Base-by-base conservation (phyloP, 331 rosid genomes). In the Spiraea crenata region DNA sequence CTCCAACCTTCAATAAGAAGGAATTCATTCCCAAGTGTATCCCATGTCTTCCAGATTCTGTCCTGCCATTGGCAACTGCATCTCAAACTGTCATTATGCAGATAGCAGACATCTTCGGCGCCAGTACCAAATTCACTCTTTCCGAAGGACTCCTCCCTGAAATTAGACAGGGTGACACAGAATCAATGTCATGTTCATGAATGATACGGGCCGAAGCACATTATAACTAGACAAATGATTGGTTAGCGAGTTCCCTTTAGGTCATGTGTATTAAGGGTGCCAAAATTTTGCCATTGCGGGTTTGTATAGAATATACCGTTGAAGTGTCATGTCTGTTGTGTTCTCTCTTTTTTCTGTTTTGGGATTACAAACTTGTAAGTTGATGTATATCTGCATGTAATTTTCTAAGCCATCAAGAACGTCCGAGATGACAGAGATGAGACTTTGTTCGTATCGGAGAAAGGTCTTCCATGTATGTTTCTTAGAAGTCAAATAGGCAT, bases 11-110 rank as follows among this genome's bases (percentile, higher is more conserved):
- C 64, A 76, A 85, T 64, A 82, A 87, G 77, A 78, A 56, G 54
- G 97, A 86, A 64, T 93, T 80, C 57, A 69, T 83, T 39, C 99
- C 99, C 11, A 74, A 71, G 63, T 93, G 91, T 31, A 61, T 89
- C 67, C 99, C 99, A 15, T 57, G 84, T 69, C 89, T 91, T 82
- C 93, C 92, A 5, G 74, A 39, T 0, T 72, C 79, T 65, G 74
- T 79, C 65, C 72, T 79, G 73, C 84, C 92, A 3, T 67, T 79
- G 17, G 42, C 60, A 52, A 45, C 58, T 56, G 66, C 79, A 7
- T 74, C 74, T 58, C 80, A 87, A 80, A 82, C 80, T 65, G 84
- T 78, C 58, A 74, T 89, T 72, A 52, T 41, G 80, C 82, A 87
- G 77, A 59, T 89, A 54, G 96, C 91, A 1, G 74, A 75, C 47